A percentile compares a stretch with the other conserved stretches of the same genome.
Conservation (phyloP, 2,329 filamentous ascomycete species). For the Aschersonia sp. region DNA sequence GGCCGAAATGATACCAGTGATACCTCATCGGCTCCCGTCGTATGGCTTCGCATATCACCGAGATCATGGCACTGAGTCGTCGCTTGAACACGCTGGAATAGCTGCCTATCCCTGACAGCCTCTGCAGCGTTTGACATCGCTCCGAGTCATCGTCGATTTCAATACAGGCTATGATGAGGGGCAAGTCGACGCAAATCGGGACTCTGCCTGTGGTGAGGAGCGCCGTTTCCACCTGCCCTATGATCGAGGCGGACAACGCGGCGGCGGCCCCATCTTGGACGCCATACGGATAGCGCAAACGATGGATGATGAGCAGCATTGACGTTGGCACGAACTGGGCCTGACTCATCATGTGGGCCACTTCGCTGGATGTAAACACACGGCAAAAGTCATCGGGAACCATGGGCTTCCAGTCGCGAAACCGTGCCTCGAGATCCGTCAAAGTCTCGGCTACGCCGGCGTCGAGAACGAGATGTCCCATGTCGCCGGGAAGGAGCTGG, state of each 20-base stretch:
- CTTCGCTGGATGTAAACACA: conserved; percentile 8
- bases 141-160: conserved; percentile 7
- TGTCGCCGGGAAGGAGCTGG: not conserved
- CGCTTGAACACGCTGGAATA: conserved; percentile 2
- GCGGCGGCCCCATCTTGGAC: not conserved
- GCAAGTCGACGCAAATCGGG: conserved; percentile 9
- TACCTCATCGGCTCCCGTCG: not conserved
- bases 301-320: conserved; percentile 10
- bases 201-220: conserved; percentile 5
- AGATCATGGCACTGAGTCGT: not conserved
- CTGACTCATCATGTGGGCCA: conserved; percentile 15
- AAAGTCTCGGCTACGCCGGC: not conserved
- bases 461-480: not conserved
- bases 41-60: not conserved
- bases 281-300: conserved; percentile 9
- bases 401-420: conserved; percentile 9
- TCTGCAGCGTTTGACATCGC: conserved; percentile 2
- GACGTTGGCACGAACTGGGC: conserved; percentile 10
- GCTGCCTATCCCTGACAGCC: conserved; percentile 5
- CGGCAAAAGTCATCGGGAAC: conserved; percentile 8
- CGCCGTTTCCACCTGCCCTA: conserved; percentile 10
- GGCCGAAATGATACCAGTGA: not conserved
- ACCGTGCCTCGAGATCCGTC: conserved; percentile 4
- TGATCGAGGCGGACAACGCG: conserved; percentile 7
- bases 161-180: conserved; percentile 11